A percentile compares a stretch with the other conserved stretches of the same genome.
Conservation (phyloP, 1,284 basidiomycete genomes). For the Irpex sp. region DNA sequence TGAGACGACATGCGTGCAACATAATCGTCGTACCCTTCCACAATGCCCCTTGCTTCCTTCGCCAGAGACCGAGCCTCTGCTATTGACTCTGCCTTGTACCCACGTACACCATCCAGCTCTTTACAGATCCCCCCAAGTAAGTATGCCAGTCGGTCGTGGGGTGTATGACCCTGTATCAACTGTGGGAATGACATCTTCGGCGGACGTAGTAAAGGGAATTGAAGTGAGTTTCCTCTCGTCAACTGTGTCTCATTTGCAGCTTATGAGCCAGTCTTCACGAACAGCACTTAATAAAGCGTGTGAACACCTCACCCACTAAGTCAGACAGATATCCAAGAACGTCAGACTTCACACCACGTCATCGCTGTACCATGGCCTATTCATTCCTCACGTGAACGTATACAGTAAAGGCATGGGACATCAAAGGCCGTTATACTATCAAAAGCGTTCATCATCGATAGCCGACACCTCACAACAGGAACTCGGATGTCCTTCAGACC, state of each 20-base stretch:
- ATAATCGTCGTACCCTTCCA: slow-evolving; percentile 24
- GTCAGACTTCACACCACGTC: background rate
- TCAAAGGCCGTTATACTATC: background rate
- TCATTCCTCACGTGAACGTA: background rate
- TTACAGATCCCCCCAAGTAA: slow-evolving; percentile 16
- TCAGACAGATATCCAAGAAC: background rate
- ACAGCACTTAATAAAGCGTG: background rate
- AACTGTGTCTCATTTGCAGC: background rate
- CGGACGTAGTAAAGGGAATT: background rate
- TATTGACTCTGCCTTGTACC: background rate
- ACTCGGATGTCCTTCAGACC: background rate
- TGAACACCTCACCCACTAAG: background rate
- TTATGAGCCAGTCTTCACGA: background rate
- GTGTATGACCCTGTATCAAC: slow-evolving; percentile 18
- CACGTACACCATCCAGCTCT: slow-evolving; percentile 13
- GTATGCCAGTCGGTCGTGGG: slow-evolving; percentile 21
- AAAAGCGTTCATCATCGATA: background rate
- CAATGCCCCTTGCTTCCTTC: slow-evolving; percentile 17
- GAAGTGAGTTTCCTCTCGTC: background rate
- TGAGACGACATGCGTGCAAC: slow-evolving; percentile 18
- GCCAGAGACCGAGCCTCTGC: slow-evolving; percentile 12
- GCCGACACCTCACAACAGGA: background rate
- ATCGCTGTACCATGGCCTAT: background rate
- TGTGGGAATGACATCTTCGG: background rate
- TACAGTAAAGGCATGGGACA: background rate